Evolutionary conservation across 2,329 filamentous ascomycete species (phyloP).

Genomic region (Colletotrichum cordylinicola): DNA sequence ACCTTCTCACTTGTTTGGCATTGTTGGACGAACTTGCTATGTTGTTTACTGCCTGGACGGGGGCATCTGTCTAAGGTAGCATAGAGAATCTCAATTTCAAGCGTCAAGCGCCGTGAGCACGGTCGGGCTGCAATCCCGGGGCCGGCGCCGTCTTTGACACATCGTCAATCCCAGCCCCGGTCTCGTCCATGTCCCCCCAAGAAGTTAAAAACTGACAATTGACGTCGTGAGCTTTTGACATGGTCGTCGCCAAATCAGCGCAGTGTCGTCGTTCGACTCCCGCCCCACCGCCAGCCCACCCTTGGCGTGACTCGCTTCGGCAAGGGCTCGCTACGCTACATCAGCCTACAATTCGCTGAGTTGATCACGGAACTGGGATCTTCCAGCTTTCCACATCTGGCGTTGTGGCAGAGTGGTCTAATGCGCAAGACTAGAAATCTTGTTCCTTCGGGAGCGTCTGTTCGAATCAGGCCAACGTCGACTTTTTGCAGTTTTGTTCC

Average conservation of each 20-base stretch:
- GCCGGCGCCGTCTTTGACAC: too few species aligned
- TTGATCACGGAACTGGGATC: background rate
- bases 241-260: background rate
- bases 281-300: background rate
- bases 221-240: background rate
- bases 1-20: background rate
- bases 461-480: constrained; percentile 9
- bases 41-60: background rate
- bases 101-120: background rate
- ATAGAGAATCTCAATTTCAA: background rate
- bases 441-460: constrained; percentile 9
- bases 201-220: background rate
- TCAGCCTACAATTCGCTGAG: background rate
- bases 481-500: background rate
- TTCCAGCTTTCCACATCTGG: background rate
- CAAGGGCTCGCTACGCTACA: background rate
- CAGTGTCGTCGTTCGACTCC: background rate
- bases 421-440: constrained; percentile 13
- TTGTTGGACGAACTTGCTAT: background rate
- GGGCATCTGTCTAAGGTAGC: background rate
- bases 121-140: too few species aligned
- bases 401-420: constrained; percentile 11
- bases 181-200: background rate
- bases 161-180: too few species aligned
- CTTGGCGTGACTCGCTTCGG: background rate